Conservation (phyloP, 1,284 basidiomycete genomes). For the Trichosporon sp. region DNA sequence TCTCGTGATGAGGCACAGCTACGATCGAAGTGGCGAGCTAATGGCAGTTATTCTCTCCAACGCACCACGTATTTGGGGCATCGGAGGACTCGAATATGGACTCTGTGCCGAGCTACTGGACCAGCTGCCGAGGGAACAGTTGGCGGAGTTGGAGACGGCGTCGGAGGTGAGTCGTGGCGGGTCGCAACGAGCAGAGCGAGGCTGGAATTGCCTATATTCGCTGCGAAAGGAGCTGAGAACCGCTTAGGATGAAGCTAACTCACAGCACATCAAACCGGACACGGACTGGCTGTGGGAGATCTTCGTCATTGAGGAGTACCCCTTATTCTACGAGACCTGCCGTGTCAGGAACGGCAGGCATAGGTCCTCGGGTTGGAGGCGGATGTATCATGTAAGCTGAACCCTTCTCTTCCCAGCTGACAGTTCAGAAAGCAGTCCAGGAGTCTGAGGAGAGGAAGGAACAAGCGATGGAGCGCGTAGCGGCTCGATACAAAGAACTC, state of each 20-base stretch:
- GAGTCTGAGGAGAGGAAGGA: slow-evolving; percentile 43
- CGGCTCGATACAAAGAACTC: slow-evolving; percentile 45
- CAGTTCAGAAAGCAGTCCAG: slow-evolving; percentile 43
- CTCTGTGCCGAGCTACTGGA: slow-evolving; percentile 43
- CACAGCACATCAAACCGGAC: slow-evolving; percentile 46
- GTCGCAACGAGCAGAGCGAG: no score
- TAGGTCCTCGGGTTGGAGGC: slow-evolving; percentile 47
- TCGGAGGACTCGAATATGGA: slow-evolving; percentile 46
- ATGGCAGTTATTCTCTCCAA: slow-evolving; percentile 42
- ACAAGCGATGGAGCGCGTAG: slow-evolving; percentile 39
- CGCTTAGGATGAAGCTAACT: no score
- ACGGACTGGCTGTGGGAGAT: slow-evolving; percentile 54
- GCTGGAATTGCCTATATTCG: no score
- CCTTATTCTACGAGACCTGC: slow-evolving; percentile 43
- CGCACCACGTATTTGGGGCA: slow-evolving; percentile 43
- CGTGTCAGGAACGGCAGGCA: slow-evolving; percentile 37
- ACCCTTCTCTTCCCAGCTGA: slow-evolving; percentile 10
- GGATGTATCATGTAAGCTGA: slow-evolving; percentile 45
- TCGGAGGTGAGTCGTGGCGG: slow-evolving; percentile 21
- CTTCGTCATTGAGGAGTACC: slow-evolving; percentile 44
- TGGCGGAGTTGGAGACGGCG: slow-evolving; percentile 40
- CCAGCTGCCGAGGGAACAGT: slow-evolving; percentile 43
- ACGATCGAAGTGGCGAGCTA: not conserved
- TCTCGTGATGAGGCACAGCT: no score
- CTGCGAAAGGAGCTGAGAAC: no score